phyloP scores from a whole-genome alignment of 1,284 basidiomycete genomes.

The Ustilago hordei region DNA sequence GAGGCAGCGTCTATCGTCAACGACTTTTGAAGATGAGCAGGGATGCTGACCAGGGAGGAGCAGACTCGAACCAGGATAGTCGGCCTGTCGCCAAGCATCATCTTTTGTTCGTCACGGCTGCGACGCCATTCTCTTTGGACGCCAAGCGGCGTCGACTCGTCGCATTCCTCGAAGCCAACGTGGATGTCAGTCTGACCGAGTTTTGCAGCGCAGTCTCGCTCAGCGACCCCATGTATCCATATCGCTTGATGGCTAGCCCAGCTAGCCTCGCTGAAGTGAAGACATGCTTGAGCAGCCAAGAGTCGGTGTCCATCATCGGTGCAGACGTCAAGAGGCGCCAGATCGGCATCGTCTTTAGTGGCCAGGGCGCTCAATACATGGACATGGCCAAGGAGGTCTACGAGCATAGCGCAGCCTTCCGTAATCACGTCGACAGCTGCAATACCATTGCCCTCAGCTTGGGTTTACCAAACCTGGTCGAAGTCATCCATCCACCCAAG shows the following conservation, averaged over 20 bases:
- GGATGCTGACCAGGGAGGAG: constrained; percentile 1
- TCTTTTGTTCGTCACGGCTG: constrained; percentile 38
- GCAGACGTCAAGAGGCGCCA: not conserved
- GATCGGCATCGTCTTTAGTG: constrained; percentile 47
- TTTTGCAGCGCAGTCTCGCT: constrained; percentile 48
- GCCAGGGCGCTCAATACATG: constrained; percentile 53
- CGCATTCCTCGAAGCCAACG: constrained; percentile 30
- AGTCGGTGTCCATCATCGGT: constrained; percentile 18
- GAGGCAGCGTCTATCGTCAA: constrained; percentile 24
- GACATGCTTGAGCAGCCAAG: constrained; percentile 38
- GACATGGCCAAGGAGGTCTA: constrained; percentile 49
- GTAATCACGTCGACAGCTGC: constrained; percentile 34
- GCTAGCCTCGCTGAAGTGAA: constrained; percentile 21
- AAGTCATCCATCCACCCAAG: constrained; percentile 34
- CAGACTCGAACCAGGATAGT: not conserved
- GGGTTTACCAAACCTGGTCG: constrained; percentile 28
- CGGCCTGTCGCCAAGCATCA: constrained; percentile 6
- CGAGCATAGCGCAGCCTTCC: constrained; percentile 31
- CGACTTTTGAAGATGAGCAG: constrained; percentile 17
- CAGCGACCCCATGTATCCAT: constrained; percentile 37
- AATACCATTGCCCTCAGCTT: constrained; percentile 29
- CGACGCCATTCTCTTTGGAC: constrained; percentile 42
- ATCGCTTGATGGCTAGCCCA: constrained; percentile 30
- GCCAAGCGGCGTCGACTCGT: constrained; percentile 37
- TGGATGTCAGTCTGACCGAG: constrained; percentile 22